phyloP scores from a whole-genome alignment of 208 protist species.

The Borovskyia barvae region DNA sequence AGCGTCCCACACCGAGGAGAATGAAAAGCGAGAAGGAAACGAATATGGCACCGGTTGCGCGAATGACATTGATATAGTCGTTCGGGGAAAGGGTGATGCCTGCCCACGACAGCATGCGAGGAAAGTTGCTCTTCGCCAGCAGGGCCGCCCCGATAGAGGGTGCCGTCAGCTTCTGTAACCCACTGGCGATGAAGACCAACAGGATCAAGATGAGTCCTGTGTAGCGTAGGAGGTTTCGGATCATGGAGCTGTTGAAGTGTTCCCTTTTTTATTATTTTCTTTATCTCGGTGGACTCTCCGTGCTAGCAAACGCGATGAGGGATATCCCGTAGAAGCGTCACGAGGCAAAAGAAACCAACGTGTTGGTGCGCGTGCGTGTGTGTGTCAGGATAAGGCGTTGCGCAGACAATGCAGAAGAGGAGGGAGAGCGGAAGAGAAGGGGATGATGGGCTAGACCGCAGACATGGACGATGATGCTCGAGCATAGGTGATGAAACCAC shows the following conservation, averaged over 20 bases:
- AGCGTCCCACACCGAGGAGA: constrained; percentile 72
- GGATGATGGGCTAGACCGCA: no score
- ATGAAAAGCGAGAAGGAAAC: constrained; percentile 79
- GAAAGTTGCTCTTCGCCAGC: constrained; percentile 72
- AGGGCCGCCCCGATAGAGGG: constrained; percentile 42
- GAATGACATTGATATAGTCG: constrained; percentile 57
- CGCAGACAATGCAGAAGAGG: no score
- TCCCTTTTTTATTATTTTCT: constrained; percentile 1
- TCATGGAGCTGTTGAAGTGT: no score
- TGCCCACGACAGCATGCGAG: constrained; percentile 32
- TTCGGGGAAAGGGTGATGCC: constrained; percentile 17
- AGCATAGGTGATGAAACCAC: no score
- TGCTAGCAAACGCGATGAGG: constrained; percentile 3
- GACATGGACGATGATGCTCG: no score
- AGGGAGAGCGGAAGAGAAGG: no score
- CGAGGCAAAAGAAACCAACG: no score
- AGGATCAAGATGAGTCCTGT: constrained; percentile 58
- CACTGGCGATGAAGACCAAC: constrained; percentile 48
- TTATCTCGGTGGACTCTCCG: background rate
- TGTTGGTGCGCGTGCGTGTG: no score
- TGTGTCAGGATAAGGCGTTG: no score
- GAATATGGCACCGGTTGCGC: constrained; percentile 52
- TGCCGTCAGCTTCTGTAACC: constrained; percentile 46
- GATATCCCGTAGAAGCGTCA: background rate
- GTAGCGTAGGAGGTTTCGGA: constrained; percentile 59